Evolutionary conservation across 2,329 filamentous ascomycete genomes (phyloP).

Genomic region (Claviceps digitariae): DNA sequence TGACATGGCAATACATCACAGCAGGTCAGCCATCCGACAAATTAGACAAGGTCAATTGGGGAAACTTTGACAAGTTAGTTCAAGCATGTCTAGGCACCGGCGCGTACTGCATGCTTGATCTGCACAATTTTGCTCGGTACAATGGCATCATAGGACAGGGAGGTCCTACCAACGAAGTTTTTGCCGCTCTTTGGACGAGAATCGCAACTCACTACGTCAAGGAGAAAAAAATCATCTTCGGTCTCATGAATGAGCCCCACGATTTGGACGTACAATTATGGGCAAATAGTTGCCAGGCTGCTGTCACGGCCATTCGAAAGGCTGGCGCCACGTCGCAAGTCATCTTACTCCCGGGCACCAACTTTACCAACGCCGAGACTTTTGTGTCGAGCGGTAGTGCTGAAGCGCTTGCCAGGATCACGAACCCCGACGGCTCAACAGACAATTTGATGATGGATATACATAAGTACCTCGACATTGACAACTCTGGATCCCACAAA

Average conservation of each 20-base stretch:
- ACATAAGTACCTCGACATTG: conserved; percentile 46
- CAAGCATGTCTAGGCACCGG: conserved; percentile 42
- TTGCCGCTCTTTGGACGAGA: conserved; percentile 43
- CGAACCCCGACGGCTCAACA: conserved; percentile 44
- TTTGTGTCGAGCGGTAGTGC: conserved; percentile 36
- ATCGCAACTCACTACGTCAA: conserved; percentile 45
- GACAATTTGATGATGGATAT: conserved; percentile 44
- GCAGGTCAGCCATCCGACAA: conserved; percentile 35
- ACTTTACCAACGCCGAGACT: conserved; percentile 38
- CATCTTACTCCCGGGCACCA: conserved; percentile 46
- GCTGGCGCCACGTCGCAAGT: conserved; percentile 51
- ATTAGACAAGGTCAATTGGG: conserved; percentile 34
- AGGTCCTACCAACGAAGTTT: conserved; percentile 44
- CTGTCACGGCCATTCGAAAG: conserved; percentile 50
- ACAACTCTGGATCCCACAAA: conserved; percentile 38
- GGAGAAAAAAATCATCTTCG: conserved; percentile 40
- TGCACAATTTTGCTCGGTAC: conserved; percentile 47
- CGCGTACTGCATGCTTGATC: conserved; percentile 45
- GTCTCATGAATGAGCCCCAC: conserved; percentile 59
- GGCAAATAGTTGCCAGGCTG: conserved; percentile 47
- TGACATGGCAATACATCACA: conserved; percentile 44
- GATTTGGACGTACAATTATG: conserved; percentile 42
- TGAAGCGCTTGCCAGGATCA: conserved; percentile 36
- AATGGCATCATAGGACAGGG: conserved; percentile 55
- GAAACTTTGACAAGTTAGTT: conserved; percentile 40